Evolutionary conservation across 208 protist genomes (phyloP).

Genomic region (Lotmaria passim): DNA sequence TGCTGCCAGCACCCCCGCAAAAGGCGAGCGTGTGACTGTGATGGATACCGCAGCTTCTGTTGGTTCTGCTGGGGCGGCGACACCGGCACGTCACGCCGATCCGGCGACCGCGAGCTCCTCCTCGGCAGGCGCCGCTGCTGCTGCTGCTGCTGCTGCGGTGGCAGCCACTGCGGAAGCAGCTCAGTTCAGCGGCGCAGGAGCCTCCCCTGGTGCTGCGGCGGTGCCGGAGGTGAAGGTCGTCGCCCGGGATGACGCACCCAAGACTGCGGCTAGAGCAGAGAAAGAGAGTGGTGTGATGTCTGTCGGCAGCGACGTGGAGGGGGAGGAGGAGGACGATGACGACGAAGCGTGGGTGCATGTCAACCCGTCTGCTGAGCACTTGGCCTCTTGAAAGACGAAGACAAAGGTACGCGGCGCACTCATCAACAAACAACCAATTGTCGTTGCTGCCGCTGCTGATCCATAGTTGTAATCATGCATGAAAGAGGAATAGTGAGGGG

Average conservation of each 20-base stretch:
- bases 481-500: too few relatives aligned
- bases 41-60: too few relatives aligned
- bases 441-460: too few relatives aligned
- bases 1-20: not conserved
- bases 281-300: slow-evolving; percentile 17
- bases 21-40: not conserved
- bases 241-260: not conserved
- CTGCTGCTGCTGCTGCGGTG: not conserved
- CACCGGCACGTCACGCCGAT: not conserved
- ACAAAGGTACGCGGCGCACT: not conserved
- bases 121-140: not conserved
- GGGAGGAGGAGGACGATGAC: slow-evolving; percentile 34
- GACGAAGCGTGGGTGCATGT: slow-evolving; percentile 34
- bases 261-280: not conserved
- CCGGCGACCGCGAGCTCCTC: not conserved
- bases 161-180: not conserved
- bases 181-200: not conserved
- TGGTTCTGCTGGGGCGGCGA: not conserved
- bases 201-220: not conserved
- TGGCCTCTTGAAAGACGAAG: not conserved
- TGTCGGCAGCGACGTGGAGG: slow-evolving; percentile 5
- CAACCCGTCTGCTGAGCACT: slow-evolving; percentile 10
- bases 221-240: too few relatives aligned
- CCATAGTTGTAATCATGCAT: too few relatives aligned
- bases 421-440: too few relatives aligned